Conservation (phyloP, 176 grass and related monocot genomes). For the Zoysia pacifica region DNA sequence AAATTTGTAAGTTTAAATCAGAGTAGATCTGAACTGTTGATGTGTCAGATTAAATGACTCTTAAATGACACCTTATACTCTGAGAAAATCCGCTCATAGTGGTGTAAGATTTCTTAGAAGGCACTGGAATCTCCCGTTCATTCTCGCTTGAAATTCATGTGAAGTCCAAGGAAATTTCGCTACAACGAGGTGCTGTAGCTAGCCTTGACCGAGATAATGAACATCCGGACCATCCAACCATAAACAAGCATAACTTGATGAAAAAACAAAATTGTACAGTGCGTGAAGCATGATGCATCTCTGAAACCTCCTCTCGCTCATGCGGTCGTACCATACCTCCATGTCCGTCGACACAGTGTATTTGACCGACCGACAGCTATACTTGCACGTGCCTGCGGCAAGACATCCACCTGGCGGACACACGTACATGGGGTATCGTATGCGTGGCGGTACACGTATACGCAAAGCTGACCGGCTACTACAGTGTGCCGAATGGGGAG, state of each 20-base stretch:
- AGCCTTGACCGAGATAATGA: not conserved
- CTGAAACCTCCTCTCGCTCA: slow-evolving; percentile 19
- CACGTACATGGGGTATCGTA: slow-evolving; percentile 13
- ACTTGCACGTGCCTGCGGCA: not conserved
- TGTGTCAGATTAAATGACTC: too few species aligned
- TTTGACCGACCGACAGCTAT: not conserved
- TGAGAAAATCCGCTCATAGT: too few species aligned
- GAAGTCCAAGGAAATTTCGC: too few species aligned
- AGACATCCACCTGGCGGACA: slow-evolving; percentile 5
- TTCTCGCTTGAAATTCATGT: too few species aligned
- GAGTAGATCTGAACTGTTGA: too few species aligned
- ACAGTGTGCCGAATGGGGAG: not conserved
- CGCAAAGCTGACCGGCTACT: slow-evolving; percentile 1
- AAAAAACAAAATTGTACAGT: not conserved
- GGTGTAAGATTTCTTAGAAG: too few species aligned
- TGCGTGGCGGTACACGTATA: not conserved
- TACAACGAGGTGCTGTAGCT: too few species aligned
- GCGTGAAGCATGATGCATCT: not conserved
- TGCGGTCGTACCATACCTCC: not conserved
- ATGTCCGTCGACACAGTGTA: slow-evolving; percentile 18
- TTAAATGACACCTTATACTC: too few species aligned
- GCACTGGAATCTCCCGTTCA: too few species aligned
- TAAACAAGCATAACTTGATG: not conserved
- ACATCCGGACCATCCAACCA: not conserved
- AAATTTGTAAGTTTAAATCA: too few species aligned